phyloP scores from a whole-genome alignment of 768 basidiomycete genomes.

The Phlebiopsis flavidoalba region DNA sequence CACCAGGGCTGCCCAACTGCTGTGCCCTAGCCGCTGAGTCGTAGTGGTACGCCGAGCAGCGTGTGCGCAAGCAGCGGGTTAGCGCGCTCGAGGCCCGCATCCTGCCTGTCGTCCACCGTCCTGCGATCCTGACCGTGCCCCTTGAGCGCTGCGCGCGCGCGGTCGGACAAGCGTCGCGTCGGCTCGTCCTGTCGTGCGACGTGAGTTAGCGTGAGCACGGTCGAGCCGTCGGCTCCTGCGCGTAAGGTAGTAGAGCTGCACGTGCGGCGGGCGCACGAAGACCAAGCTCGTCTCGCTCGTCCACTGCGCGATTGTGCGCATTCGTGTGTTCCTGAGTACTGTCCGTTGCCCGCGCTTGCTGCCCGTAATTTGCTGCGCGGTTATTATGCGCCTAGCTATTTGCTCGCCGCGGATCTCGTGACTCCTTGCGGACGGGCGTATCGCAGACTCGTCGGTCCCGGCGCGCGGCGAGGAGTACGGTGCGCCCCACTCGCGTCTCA shows the following conservation, averaged over 20 bases:
- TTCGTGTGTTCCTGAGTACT: constrained; percentile 32
- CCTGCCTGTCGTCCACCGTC: not conserved
- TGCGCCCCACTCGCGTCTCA: constrained; percentile 19
- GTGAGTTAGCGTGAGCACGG: not conserved
- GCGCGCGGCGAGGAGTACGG: constrained; percentile 32
- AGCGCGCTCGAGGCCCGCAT: not conserved
- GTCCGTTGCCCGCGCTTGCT: constrained; percentile 22
- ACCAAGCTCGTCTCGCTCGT: constrained; percentile 6
- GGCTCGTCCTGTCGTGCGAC: not conserved
- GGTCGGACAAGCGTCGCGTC: not conserved
- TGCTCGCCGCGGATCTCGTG: constrained; percentile 32
- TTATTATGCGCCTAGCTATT: constrained; percentile 34
- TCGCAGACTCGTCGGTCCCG: constrained; percentile 18
- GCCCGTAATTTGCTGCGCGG: constrained; percentile 24
- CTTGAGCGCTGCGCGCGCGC: not conserved
- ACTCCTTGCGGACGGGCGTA: constrained; percentile 33
- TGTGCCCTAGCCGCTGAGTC: not conserved
- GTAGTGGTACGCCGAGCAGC: not conserved
- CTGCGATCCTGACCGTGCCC: not conserved
- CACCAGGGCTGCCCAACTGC: not conserved
- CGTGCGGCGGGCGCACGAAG: not conserved
- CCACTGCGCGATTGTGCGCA: constrained; percentile 16
- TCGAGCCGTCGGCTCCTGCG: no score
- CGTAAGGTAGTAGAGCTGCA: no score
- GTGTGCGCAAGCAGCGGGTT: constrained; percentile 3